phyloP scores from a whole-genome alignment of 2,329 filamentous ascomycete genomes.

The Talaromyces sp. region DNA sequence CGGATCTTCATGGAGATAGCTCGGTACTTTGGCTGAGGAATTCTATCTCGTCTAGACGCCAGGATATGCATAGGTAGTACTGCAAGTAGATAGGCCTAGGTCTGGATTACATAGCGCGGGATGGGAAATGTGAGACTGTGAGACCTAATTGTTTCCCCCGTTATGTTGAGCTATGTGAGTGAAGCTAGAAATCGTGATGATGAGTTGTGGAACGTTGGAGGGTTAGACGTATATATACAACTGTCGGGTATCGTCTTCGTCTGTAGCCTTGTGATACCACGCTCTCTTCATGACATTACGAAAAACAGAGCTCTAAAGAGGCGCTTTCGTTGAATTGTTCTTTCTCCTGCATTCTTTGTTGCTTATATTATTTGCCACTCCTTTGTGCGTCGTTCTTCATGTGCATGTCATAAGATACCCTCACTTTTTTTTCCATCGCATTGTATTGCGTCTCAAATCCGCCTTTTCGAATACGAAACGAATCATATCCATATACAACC shows the following conservation, averaged over 20 bases:
- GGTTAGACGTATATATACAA: constrained; percentile 1
- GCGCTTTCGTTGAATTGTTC: not conserved
- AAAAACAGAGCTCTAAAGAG: not conserved
- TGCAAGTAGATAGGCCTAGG: not conserved
- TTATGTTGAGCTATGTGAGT: not conserved
- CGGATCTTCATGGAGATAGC: not conserved
- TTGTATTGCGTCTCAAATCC: not conserved
- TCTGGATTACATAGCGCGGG: not conserved
- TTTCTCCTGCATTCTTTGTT: constrained; percentile 5
- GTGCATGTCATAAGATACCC: constrained; percentile 10
- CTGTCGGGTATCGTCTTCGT: not conserved
- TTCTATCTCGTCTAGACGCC: not conserved
- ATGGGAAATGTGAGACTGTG: not conserved
- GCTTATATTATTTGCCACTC: constrained; percentile 12
- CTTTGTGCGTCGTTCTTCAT: constrained; percentile 5
- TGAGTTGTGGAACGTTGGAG: not conserved
- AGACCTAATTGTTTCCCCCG: not conserved
- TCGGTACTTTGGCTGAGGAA: not conserved
- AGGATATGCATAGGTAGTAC: not conserved
- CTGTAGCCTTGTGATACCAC: too few relatives aligned
- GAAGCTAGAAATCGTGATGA: not conserved
- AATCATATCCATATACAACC: not conserved
- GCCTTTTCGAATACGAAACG: not conserved
- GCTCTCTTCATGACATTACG: not conserved
- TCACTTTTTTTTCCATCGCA: not conserved